Base-by-base conservation (phyloP, 345 rosid genomes). In the Melaleuca alternifolia region DNA sequence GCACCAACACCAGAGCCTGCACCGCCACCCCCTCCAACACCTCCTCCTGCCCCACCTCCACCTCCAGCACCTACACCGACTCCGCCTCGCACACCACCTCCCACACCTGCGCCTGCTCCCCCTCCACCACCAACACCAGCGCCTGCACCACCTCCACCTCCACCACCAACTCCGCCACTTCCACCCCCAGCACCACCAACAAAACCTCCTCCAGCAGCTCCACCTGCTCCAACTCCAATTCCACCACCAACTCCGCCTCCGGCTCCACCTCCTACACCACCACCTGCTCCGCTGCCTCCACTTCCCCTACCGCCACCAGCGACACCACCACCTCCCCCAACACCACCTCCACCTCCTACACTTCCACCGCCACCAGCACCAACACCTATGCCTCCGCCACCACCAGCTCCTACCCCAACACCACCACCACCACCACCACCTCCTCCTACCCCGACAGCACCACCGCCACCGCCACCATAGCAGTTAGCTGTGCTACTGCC, bases 181-280 rank as follows among this genome's bases (percentile, higher is more conserved):
- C 86, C 88, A n/a, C n/a, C 87, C 6, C 88, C 88, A 3, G 6
- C 87, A 7, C 83, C 89, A 0, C 59, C 82, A 1, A 50, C 89
- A 7, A 18, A 84, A 5, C 86, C 85, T 2, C 14, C 65, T 7
- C 51, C 89, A 10, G 41, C 88, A 13, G 81, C 83, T 28, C 84
- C 89, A 5, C 87, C 86, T 0, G 37, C 89, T 7, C 82, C 71
- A 14, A 33, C 87, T 7, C 84, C 89, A n/a, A 44, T 85, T 5
- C 82, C 85, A 5, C 85, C 87, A 44, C 86, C 87, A 7, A 57
- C 88, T 7, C 86, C 88, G 18, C 85, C 87, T 13, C 83, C 85
- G 4, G 51, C 89, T 13, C 84, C 87, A 0, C 84, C 89, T 41
- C 82, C 88, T 30, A 18, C 88, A 23, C 57, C 82, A 7, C 86